A percentile compares a stretch with the other conserved stretches of the same genome.
These are phyloP conservation scores for Shiraia sp. DNA, from an alignment of 2,329 filamentous ascomycete genomes.

Conservation along the genomic window DNA sequence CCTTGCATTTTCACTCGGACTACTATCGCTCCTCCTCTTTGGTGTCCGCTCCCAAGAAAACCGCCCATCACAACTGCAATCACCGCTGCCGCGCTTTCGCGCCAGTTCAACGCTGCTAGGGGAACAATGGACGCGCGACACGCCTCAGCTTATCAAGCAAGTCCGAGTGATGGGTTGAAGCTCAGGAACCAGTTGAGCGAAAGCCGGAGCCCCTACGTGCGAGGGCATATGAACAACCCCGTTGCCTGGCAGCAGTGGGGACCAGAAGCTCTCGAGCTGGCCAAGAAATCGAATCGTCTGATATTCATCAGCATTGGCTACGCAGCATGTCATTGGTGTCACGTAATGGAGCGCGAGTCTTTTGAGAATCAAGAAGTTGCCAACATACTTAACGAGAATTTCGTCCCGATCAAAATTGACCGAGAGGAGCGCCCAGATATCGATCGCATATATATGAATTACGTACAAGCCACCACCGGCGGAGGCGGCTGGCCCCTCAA, in stretches of 20 bases:
- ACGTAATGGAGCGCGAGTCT: slow-evolving; percentile 90
- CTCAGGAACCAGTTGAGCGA: slow-evolving; percentile 62
- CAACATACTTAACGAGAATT: slow-evolving; percentile 78
- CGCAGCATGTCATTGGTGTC: slow-evolving; percentile 88
- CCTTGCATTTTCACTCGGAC: slow-evolving; percentile 24
- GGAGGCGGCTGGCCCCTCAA: slow-evolving; percentile 94
- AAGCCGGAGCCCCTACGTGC: slow-evolving; percentile 70
- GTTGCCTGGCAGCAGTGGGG: slow-evolving; percentile 93
- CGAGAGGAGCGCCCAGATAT: slow-evolving; percentile 92
- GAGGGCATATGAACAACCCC: slow-evolving; percentile 75
- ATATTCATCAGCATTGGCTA: slow-evolving; percentile 96
- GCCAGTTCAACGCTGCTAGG: slow-evolving; percentile 28
- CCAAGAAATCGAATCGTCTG: slow-evolving; percentile 79
- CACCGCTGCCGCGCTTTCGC: slow-evolving; percentile 23
- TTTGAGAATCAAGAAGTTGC: slow-evolving; percentile 85
- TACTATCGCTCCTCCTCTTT: slow-evolving; percentile 7
- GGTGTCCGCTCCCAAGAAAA: slow-evolving; percentile 6
- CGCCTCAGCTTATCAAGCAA: slow-evolving; percentile 12
- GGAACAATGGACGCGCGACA: slow-evolving; percentile 37
- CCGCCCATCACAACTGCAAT: slow-evolving; percentile 11
- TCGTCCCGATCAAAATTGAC: slow-evolving; percentile 91
- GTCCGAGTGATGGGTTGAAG: slow-evolving; percentile 32
- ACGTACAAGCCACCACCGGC: slow-evolving; percentile 89
- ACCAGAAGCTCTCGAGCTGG: slow-evolving; percentile 73
- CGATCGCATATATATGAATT: slow-evolving; percentile 98